Base-by-base conservation (phyloP, 2,329 filamentous ascomycete genomes). In the Cryphonectria radicalis region DNA sequence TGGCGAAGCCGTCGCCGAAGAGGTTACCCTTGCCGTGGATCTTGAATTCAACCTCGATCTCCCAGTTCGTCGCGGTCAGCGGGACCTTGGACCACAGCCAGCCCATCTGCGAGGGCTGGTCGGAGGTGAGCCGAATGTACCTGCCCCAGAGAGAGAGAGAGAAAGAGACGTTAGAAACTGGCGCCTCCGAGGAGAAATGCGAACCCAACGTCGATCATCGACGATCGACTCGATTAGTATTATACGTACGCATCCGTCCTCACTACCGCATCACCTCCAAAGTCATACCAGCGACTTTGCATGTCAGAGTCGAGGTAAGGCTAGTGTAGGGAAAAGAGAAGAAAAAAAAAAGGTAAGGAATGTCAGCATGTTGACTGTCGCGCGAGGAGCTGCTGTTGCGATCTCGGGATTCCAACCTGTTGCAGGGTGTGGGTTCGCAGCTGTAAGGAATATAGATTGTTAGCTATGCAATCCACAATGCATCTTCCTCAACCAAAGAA, bases 251-350 rank as follows among this genome's bases (percentile, higher is more conserved):
- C 87, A 80, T 91, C 89, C 75, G 89, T 90, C 77, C 89, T 86
- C 77, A 98, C 88, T 77, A 99, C 91, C 57, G 95, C 94, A 84
- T 97, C 94, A 79, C 95, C 96, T 80, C 96, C 96, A 88, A 97
- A 99, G 84, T 99, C 96, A 84, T 95, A 99, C 95, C 96, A 99
- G 80, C 96, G 92, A 84, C 93, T 97, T 84, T 97, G 93, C 91
- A 98, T 95, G 82, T 98, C 96, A 73, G 94, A 96, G 84, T 99
- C 96, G 77, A 99, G 90, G 83, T 98, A 99, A 74, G 96, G 96
- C 92, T 98, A 79, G 37, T 13, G 11, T 40, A 11, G n/a, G n/a
- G n/a, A n/a, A n/a, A n/a, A n/a, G n/a, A n/a, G 75, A 50, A 46
- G 22, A 2, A 28, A 28, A 28, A 2, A 28, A 11, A n/a, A 69